Conservation (phyloP, 75 land plant genomes). For the Adiantum capillusveneris region DNA sequence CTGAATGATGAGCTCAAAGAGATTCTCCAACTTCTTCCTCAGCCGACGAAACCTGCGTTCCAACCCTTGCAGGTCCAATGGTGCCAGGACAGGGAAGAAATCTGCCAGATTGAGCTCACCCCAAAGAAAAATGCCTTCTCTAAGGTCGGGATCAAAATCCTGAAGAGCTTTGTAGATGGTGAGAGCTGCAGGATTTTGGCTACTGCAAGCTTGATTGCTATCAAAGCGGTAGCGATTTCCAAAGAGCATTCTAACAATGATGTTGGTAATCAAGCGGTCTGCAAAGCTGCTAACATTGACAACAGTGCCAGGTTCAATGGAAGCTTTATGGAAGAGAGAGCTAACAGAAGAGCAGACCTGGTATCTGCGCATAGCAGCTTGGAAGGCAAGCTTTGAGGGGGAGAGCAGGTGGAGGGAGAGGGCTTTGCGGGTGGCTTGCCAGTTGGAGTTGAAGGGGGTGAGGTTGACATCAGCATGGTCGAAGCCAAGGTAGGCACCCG, state of each 20-base stretch:
- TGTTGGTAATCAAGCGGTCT: not conserved
- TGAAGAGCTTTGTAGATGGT: too few relatives aligned
- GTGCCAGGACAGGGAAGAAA: not conserved
- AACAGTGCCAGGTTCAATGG: not conserved
- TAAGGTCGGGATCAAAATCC: conserved; percentile 5
- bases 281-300: conserved; percentile 2
- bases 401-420: conserved; percentile 3
- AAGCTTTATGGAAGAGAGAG: not conserved
- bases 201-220: not conserved
- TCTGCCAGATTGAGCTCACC: conserved; percentile 12
- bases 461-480: conserved; percentile 9
- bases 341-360: not conserved
- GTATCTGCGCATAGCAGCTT: conserved; percentile 2
- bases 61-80: conserved; percentile 5
- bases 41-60: conserved; percentile 3
- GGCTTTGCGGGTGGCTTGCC: conserved; percentile 7
- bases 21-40: conserved; percentile 3
- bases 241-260: conserved; percentile 7
- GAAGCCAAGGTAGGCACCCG: conserved; percentile 7
- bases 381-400: not conserved
- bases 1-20: conserved; percentile 9
- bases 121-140: conserved; percentile 11
- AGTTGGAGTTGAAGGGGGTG: conserved; percentile 6
- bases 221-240: conserved; percentile 3
- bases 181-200: conserved; percentile 1